A percentile compares a stretch with the other conserved stretches of the same genome.
Evolutionary conservation across 306 rosid species (phyloP).

Genomic region (Cucumis melo): DNA sequence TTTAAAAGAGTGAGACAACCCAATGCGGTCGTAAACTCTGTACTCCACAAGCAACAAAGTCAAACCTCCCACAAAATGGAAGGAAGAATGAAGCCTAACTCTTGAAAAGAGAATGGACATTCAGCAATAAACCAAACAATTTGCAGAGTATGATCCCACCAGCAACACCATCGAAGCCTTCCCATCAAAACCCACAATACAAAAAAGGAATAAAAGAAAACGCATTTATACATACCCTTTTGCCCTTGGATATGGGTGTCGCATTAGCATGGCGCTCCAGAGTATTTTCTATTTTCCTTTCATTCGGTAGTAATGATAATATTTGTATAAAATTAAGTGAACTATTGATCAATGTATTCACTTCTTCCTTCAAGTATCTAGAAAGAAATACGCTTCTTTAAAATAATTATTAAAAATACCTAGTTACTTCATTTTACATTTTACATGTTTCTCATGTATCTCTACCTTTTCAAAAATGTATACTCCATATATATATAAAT

Average conservation of each 20-base stretch:
- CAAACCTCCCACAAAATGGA: background rate
- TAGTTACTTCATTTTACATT: too few relatives aligned
- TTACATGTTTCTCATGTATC: too few relatives aligned
- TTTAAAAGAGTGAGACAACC: background rate
- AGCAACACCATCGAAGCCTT: background rate
- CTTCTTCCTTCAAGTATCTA: too few relatives aligned
- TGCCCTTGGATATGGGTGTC: background rate
- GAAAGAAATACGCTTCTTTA: too few relatives aligned
- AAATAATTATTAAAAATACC: too few relatives aligned
- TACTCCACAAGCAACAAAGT: background rate
- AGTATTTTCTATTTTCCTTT: background rate
- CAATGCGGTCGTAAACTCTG: background rate
- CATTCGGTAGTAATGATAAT: too few relatives aligned
- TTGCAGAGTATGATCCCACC: background rate
- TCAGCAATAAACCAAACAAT: background rate
- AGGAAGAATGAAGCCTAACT: background rate
- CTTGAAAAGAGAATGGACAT: background rate
- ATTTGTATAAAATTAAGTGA: too few relatives aligned
- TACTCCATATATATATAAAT: too few relatives aligned
- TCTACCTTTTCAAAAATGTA: too few relatives aligned
- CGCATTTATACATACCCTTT: background rate
- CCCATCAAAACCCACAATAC: background rate
- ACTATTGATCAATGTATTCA: too few relatives aligned
- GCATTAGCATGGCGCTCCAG: background rate
- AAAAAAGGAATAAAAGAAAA: background rate